These are phyloP conservation scores for Choanephora cucurbitarum DNA, from an alignment of 371 early-diverging fungal species.

Conservation along the genomic window DNA sequence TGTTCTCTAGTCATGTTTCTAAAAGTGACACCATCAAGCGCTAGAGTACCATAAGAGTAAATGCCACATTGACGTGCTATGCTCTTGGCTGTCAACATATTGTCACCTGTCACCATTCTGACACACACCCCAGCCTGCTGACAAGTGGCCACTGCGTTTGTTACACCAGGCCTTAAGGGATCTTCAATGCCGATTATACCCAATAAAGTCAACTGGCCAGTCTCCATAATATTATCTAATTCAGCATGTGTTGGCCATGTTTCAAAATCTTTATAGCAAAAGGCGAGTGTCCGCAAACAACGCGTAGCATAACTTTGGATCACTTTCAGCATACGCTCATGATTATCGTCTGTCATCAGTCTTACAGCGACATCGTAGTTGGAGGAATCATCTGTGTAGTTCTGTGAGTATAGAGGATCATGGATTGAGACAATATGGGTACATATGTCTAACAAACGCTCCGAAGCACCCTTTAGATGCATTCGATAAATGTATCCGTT, in stretches of 20 bases:
- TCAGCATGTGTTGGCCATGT: conserved; percentile 49
- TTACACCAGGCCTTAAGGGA: conserved; percentile 71
- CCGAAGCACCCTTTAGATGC: conserved; percentile 87
- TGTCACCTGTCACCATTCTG: conserved; percentile 88
- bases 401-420: conserved; percentile 27
- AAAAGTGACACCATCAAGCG: conserved; percentile 74
- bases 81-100: conserved; percentile 70
- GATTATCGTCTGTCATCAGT: conserved; percentile 46
- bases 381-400: conserved; percentile 7
- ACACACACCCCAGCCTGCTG: conserved; percentile 79
- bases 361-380: conserved; percentile 50
- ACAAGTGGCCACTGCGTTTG: conserved; percentile 65
- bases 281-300: conserved; percentile 67
- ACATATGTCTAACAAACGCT: conserved; percentile 62
- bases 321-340: conserved; percentile 48
- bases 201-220: conserved; percentile 52
- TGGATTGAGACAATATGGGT: conserved; percentile 42
- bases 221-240: conserved; percentile 45
- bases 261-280: conserved; percentile 74
- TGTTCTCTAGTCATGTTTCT: conserved; percentile 56
- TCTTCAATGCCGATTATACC: conserved; percentile 78
- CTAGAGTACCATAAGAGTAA: conserved; percentile 56
- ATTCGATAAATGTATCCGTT: conserved; percentile 49
- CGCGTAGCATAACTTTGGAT: conserved; percentile 69
- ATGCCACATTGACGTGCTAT: conserved; percentile 77